A percentile compares a stretch with the other conserved stretches of the same genome.
Evolutionary conservation across 768 basidiomycete genomes (phyloP).

Genomic region (Lanmaoa rubissima): DNA sequence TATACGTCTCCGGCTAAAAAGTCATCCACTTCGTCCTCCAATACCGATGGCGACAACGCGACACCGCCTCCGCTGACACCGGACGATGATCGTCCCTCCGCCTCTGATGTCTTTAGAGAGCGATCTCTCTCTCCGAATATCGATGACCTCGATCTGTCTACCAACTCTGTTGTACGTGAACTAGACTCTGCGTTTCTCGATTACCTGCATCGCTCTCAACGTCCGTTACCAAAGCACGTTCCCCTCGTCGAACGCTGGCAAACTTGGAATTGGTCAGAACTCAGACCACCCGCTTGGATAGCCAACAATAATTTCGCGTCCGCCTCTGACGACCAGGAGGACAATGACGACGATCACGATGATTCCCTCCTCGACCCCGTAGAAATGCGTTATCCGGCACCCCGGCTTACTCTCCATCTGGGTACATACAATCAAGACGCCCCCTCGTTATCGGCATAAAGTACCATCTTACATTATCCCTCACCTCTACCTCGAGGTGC

Average conservation of each 20-base stretch:
- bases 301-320: conserved; percentile 3
- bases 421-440: conserved; percentile 14
- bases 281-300: conserved; percentile 29
- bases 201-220: conserved; percentile 27
- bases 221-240: conserved; percentile 21
- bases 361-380: conserved; percentile 13
- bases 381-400: conserved; percentile 13
- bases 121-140: conserved; percentile 26
- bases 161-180: conserved; percentile 25
- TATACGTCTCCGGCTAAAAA: conserved; percentile 19
- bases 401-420: conserved; percentile 11
- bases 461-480: conserved; percentile 7
- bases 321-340: conserved; percentile 22
- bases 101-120: conserved; percentile 20
- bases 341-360: conserved; percentile 26
- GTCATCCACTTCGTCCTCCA: conserved; percentile 29
- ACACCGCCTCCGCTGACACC: conserved; percentile 38
- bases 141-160: conserved; percentile 17
- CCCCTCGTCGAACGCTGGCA: conserved; percentile 32
- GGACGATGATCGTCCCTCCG: conserved; percentile 30
- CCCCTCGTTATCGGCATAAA: conserved; percentile 18
- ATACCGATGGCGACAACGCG: conserved; percentile 30
- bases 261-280: conserved; percentile 35
- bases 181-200: conserved; percentile 24
- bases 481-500: conserved; percentile 9